Conservation (phyloP, 1,284 basidiomycete species). For the Heterobasidion irregulare region DNA sequence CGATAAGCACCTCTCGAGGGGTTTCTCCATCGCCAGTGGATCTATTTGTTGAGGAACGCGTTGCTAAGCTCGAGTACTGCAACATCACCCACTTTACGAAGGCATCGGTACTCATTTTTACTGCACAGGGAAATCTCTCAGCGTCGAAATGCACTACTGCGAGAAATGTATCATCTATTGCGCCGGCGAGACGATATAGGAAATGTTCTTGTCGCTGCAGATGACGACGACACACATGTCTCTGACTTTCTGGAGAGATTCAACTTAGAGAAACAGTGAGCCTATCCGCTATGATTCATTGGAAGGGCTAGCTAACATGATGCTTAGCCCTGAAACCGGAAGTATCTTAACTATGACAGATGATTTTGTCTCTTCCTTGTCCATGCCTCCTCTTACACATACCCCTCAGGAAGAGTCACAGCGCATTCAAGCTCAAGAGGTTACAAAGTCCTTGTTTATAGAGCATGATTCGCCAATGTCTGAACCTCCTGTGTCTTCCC, state of each 20-base stretch:
- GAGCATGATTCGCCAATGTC: constrained; percentile 17
- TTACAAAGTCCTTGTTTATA: constrained; percentile 1
- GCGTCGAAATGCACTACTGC: constrained; percentile 57
- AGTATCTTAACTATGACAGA: constrained; percentile 9
- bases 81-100: background rate
- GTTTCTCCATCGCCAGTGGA: too few species aligned
- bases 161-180: constrained; percentile 59
- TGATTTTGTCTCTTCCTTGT: background rate
- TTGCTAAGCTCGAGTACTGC: constrained; percentile 30
- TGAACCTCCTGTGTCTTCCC: constrained; percentile 13
- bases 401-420: too few species aligned
- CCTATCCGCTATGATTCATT: background rate
- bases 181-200: constrained; percentile 38
- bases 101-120: background rate
- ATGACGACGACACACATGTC: constrained; percentile 2
- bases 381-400: too few species aligned
- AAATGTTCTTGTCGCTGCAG: constrained; percentile 23
- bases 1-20: too few species aligned
- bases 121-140: constrained; percentile 43
- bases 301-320: background rate
- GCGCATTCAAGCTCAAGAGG: background rate
- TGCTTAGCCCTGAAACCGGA: constrained; percentile 9
- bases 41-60: constrained; percentile 23
- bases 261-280: constrained; percentile 11
- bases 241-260: constrained; percentile 11